A percentile compares a stretch with the other conserved stretches of the same genome.
phyloP scores from a whole-genome alignment of 2,329 filamentous ascomycete genomes.

The Phoma sp. region DNA sequence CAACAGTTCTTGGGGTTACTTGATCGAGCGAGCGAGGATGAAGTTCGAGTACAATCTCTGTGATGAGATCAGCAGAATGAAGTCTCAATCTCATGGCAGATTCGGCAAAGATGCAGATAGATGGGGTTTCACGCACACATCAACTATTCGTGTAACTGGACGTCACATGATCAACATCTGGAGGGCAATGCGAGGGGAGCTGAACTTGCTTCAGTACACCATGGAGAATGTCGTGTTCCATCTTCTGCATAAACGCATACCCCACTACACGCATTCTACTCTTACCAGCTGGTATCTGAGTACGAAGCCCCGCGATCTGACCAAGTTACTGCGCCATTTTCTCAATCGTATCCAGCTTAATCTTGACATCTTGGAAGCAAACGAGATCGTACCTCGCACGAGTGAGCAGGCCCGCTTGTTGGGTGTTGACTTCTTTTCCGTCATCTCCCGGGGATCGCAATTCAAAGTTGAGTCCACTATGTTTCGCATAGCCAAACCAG shows the following conservation, averaged over 20 bases:
- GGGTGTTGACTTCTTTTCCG: conserved; percentile 95
- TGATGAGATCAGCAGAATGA: conserved; percentile 90
- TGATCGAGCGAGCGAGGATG: conserved; percentile 84
- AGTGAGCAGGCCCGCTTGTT: conserved; percentile 93
- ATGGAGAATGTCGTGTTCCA: conserved; percentile 97
- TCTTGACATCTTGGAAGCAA: conserved; percentile 87
- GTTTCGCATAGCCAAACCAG: conserved; percentile 97
- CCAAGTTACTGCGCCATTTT: conserved; percentile 80
- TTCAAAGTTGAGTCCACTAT: conserved; percentile 99
- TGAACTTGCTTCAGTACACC: conserved; percentile 91
- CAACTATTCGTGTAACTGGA: conserved; percentile 89
- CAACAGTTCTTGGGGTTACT: conserved; percentile 90
- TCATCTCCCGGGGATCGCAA: conserved; percentile 92
- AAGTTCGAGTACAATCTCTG: conserved; percentile 92
- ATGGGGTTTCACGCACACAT: conserved; percentile 95
- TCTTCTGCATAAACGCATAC: conserved; percentile 82
- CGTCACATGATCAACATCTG: conserved; percentile 97
- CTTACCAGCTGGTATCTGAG: conserved; percentile 83
- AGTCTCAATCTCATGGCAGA: conserved; percentile 77
- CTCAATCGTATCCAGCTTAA: conserved; percentile 76
- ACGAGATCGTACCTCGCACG: conserved; percentile 85
- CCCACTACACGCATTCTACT: conserved; percentile 80
- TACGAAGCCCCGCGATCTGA: conserved; percentile 69
- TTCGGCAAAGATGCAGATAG: conserved; percentile 86
- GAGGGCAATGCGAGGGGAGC: conserved; percentile 91